phyloP scores from a whole-genome alignment of 2,329 filamentous ascomycete species.

The Parastagonospora nodorum region DNA sequence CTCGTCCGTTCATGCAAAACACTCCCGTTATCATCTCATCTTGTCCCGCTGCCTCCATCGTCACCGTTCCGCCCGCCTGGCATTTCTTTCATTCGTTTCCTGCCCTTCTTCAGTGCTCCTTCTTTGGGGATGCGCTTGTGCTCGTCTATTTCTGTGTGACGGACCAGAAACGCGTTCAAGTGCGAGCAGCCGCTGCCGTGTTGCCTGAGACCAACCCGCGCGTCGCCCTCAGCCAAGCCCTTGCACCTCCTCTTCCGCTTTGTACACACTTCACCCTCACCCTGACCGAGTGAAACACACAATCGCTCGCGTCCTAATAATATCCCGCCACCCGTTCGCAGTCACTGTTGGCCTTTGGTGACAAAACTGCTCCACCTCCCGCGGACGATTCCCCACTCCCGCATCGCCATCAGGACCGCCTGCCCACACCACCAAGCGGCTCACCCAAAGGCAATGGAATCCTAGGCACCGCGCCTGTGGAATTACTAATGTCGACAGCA shows the following conservation, averaged over 20 bases:
- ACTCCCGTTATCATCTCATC: slow-evolving; percentile 27
- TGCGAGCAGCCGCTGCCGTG: slow-evolving; percentile 28
- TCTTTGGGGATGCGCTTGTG: slow-evolving; percentile 36
- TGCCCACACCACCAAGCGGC: background rate
- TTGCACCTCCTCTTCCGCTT: slow-evolving; percentile 12
- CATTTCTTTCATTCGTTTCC: slow-evolving; percentile 29
- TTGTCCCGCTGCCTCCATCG: slow-evolving; percentile 13
- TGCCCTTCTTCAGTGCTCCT: slow-evolving; percentile 37
- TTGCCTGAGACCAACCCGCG: slow-evolving; percentile 23
- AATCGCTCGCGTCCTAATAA: slow-evolving; percentile 16
- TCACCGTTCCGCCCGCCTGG: slow-evolving; percentile 27
- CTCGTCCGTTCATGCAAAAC: slow-evolving; percentile 28
- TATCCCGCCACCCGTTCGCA: slow-evolving; percentile 1
- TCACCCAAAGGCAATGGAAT: slow-evolving; percentile 32
- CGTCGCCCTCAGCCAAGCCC: slow-evolving; percentile 28
- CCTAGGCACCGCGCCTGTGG: slow-evolving; percentile 19
- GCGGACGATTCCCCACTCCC: background rate
- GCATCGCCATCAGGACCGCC: background rate
- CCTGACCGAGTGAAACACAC: slow-evolving; percentile 23
- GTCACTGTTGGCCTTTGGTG: slow-evolving; percentile 3
- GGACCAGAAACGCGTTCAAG: slow-evolving; percentile 29
- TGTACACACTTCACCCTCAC: slow-evolving; percentile 19
- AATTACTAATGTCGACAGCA: slow-evolving; percentile 49
- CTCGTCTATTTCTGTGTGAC: slow-evolving; percentile 29
- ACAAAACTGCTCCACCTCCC: slow-evolving; percentile 4